Evolutionary conservation across 2,329 filamentous ascomycete species (phyloP).

Genomic region (Sclerotinia minor): DNA sequence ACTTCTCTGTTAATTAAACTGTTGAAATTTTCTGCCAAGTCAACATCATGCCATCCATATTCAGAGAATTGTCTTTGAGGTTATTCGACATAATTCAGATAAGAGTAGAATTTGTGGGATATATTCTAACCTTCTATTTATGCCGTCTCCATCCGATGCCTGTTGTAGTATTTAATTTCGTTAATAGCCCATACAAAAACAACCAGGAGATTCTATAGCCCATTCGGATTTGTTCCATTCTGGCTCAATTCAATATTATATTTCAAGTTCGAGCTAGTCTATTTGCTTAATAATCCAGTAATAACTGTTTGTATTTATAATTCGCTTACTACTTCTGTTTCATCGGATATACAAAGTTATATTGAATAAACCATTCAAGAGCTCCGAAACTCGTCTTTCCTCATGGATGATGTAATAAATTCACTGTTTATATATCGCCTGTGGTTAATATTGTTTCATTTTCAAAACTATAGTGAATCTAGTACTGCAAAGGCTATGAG

Average conservation of each 20-base stretch:
- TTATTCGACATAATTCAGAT: not conserved
- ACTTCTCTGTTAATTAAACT: too few relatives aligned
- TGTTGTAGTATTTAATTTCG: not conserved
- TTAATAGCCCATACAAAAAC: not conserved
- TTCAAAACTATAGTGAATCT: not conserved
- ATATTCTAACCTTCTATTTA: not conserved
- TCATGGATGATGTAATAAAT: not conserved
- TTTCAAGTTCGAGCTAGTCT: not conserved
- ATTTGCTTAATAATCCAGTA: not conserved
- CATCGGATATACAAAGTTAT: not conserved
- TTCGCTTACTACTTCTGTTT: not conserved
- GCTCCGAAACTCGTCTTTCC: too few relatives aligned
- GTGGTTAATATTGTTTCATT: not conserved
- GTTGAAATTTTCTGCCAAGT: too few relatives aligned
- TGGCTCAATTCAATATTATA: accelerated
- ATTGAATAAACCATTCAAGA: not conserved
- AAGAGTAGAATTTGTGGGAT: too few relatives aligned
- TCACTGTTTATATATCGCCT: not conserved
- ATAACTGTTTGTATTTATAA: not conserved
- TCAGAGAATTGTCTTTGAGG: too few relatives aligned
- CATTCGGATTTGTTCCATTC: accelerated
- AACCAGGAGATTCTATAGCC: not conserved
- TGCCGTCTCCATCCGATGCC: not conserved
- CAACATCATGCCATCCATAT: too few relatives aligned
- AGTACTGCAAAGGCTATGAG: not conserved